Conservation (phyloP, 306 rosid species). For the Vigna mungo region DNA sequence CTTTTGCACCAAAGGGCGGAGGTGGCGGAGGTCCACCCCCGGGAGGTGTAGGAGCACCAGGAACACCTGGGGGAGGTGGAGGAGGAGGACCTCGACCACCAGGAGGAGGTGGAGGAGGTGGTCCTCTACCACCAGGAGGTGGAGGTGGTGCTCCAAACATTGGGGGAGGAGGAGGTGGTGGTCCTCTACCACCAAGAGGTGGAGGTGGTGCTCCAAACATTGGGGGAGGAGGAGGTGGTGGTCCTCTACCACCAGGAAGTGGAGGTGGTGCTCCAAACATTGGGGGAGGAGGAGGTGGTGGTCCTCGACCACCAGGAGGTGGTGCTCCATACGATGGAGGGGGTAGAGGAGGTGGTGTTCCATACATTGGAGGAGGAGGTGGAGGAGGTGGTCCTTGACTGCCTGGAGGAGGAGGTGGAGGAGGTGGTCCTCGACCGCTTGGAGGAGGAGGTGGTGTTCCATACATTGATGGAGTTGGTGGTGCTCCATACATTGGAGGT, state of each 20-base stretch:
- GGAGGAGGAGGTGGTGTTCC: slow-evolving; percentile 54
- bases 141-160: slow-evolving; percentile 51
- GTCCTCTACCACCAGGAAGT: slow-evolving; percentile 8
- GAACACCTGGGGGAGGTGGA: slow-evolving; percentile 57
- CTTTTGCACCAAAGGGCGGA: slow-evolving; percentile 65
- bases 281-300: slow-evolving; percentile 33
- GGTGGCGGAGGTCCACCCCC: slow-evolving; percentile 81
- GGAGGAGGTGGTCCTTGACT: slow-evolving; percentile 36
- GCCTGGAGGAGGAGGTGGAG: slow-evolving; percentile 52
- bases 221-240: slow-evolving; percentile 17
- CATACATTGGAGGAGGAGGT: slow-evolving; percentile 22
- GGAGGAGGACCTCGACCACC: slow-evolving; percentile 59
- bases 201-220: slow-evolving; percentile 37
- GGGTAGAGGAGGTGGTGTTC: slow-evolving; percentile 1
- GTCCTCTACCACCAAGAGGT: slow-evolving; percentile 43
- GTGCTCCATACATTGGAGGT: slow-evolving; percentile 31
- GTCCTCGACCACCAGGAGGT: slow-evolving; percentile 45
- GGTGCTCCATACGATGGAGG: slow-evolving; percentile 23
- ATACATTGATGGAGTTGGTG: slow-evolving; percentile 41
- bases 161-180: slow-evolving; percentile 53
- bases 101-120: slow-evolving; percentile 65
- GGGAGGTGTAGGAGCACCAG: slow-evolving; percentile 62
- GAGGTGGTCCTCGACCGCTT: slow-evolving; percentile 57
- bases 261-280: background rate
- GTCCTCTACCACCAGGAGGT: slow-evolving; percentile 50